These are phyloP conservation scores for Actinomucor elegans DNA, from an alignment of 371 early-diverging fungal species.

Conservation along the genomic window DNA sequence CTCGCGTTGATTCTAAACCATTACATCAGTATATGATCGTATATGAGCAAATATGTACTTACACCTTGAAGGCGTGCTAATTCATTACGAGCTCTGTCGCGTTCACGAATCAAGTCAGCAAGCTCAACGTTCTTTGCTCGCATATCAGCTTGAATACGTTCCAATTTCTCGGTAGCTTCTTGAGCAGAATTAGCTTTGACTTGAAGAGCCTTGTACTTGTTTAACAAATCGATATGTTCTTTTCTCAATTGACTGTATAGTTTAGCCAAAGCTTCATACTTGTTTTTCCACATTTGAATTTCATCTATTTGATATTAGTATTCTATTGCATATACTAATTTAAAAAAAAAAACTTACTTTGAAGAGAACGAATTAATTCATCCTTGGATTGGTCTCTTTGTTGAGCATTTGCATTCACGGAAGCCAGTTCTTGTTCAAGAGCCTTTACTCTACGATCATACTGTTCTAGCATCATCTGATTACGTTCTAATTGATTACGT, in stretches of 20 bases:
- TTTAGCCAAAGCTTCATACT: slow-evolving; percentile 91
- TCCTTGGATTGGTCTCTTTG: slow-evolving; percentile 74
- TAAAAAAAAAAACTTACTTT: slow-evolving; percentile 51
- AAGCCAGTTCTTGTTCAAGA: slow-evolving; percentile 81
- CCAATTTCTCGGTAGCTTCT: slow-evolving; percentile 74
- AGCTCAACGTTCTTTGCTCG: slow-evolving; percentile 78
- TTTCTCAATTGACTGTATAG: slow-evolving; percentile 94
- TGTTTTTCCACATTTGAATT: slow-evolving; percentile 86
- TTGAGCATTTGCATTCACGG: slow-evolving; percentile 66
- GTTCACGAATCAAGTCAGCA: slow-evolving; percentile 81
- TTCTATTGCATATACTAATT: too few species aligned
- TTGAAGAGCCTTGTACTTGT: slow-evolving; percentile 81
- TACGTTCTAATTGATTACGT: slow-evolving; percentile 79
- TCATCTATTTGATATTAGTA: slow-evolving; percentile 49
- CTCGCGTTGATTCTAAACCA: slow-evolving; percentile 65
- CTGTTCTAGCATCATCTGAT: slow-evolving; percentile 80
- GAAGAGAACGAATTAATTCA: slow-evolving; percentile 73
- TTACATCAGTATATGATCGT: not conserved
- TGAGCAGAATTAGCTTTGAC: slow-evolving; percentile 79
- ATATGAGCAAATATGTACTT: slow-evolving; percentile 1
- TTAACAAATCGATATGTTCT: slow-evolving; percentile 92
- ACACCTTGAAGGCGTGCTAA: slow-evolving; percentile 61
- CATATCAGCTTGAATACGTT: slow-evolving; percentile 78
- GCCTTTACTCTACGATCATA: slow-evolving; percentile 76
- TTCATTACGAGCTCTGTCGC: slow-evolving; percentile 79